Conservation (phyloP, 345 rosid species). For the Dipteronia dyeriana region DNA sequence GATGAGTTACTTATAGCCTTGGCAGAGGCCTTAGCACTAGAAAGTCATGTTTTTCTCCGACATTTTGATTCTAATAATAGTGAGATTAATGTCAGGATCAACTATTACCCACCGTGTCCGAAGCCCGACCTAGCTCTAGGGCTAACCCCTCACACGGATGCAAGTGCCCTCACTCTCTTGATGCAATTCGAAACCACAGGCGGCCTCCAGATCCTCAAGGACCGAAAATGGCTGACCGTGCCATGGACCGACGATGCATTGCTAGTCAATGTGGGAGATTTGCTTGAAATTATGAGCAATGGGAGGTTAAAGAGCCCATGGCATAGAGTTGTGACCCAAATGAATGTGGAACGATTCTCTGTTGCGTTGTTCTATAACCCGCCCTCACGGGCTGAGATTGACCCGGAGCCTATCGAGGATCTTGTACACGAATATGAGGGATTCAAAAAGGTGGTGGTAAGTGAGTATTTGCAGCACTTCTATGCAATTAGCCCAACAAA, state of each 20-base stretch:
- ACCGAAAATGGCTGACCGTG: slow-evolving; percentile 22
- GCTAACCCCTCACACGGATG: slow-evolving; percentile 39
- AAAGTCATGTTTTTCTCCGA: slow-evolving; percentile 14
- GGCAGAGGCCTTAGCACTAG: slow-evolving; percentile 22
- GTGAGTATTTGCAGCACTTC: slow-evolving; percentile 24
- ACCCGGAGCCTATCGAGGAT: background rate
- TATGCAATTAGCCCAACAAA: slow-evolving; percentile 24
- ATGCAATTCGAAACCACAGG: slow-evolving; percentile 14
- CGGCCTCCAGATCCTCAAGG: slow-evolving; percentile 14
- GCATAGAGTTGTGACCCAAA: slow-evolving; percentile 27
- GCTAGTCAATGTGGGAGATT: slow-evolving; percentile 26
- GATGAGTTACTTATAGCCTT: slow-evolving; percentile 24
- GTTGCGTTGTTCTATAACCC: slow-evolving; percentile 33
- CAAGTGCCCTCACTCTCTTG: slow-evolving; percentile 32
- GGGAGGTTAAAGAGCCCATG: slow-evolving; percentile 32
- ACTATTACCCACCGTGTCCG: slow-evolving; percentile 43
- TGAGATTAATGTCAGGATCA: slow-evolving; percentile 28
- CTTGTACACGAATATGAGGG: background rate
- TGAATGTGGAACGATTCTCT: slow-evolving; percentile 22
- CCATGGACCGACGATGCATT: slow-evolving; percentile 19
- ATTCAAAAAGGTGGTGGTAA: slow-evolving; percentile 24
- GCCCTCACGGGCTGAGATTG: background rate
- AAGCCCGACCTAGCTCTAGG: slow-evolving; percentile 39
- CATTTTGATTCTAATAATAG: slow-evolving; percentile 12
- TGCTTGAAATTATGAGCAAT: slow-evolving; percentile 31